phyloP scores from a whole-genome alignment of 352 stramenopile genomes.

The Phytophthora pinifolia region DNA sequence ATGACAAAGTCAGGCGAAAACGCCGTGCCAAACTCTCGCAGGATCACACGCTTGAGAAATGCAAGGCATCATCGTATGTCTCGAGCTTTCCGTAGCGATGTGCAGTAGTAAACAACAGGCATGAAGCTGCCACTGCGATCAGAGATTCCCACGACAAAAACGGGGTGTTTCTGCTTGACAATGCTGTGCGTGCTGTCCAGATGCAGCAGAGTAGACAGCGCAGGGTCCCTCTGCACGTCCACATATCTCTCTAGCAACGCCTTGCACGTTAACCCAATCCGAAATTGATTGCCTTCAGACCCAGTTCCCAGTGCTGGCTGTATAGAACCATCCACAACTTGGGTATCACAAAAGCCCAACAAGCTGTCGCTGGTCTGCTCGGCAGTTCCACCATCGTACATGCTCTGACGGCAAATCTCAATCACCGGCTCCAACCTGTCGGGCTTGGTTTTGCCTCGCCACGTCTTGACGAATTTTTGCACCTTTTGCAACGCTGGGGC shows the following conservation, averaged over 20 bases:
- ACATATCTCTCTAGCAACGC: not conserved
- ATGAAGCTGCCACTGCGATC: too few species aligned
- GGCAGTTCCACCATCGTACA: not conserved
- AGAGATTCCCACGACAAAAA: not conserved
- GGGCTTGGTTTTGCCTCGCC: not conserved
- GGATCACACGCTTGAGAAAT: too few species aligned
- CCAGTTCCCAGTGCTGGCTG: too few species aligned
- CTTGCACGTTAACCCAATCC: not conserved
- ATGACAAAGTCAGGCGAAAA: too few species aligned
- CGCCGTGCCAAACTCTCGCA: too few species aligned
- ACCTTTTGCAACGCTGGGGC: not conserved
- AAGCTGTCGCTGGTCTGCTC: not conserved
- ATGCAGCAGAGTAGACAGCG: not conserved
- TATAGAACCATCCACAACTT: not conserved
- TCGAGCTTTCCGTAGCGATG: too few species aligned
- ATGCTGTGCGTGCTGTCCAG: not conserved
- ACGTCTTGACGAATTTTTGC: not conserved
- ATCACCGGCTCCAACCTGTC: not conserved
- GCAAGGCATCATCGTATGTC: too few species aligned
- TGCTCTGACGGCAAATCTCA: not conserved
- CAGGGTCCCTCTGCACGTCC: not conserved
- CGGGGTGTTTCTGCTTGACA: conserved; percentile 1
- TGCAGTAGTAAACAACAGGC: too few species aligned
- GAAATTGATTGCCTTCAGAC: not conserved
- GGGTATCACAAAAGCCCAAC: not conserved